Conservation (phyloP, 1,284 basidiomycete genomes). For the Ceratobasidium sp. region DNA sequence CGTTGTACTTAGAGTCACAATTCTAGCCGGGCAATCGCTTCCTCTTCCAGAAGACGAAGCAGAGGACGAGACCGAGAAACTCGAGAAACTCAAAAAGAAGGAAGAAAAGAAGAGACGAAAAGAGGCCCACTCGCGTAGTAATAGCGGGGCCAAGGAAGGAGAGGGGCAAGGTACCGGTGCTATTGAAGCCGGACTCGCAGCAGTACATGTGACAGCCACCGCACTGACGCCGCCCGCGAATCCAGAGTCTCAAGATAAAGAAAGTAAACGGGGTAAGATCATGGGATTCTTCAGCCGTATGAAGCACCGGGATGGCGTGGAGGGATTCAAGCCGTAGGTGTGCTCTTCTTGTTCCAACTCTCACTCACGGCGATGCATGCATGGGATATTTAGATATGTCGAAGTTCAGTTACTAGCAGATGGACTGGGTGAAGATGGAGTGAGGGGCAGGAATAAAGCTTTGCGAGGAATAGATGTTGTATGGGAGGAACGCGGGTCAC, state of each 20-base stretch:
- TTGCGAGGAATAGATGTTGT: constrained; percentile 24
- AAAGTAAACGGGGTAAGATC: constrained; percentile 12
- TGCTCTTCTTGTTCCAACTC: not conserved
- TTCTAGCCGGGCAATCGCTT: constrained; percentile 22
- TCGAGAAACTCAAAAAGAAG: constrained; percentile 9
- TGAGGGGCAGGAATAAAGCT: constrained; percentile 20
- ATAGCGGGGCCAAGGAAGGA: constrained; percentile 1
- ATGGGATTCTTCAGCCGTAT: constrained; percentile 26
- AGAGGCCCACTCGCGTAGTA: constrained; percentile 17
- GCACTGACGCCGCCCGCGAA: not conserved
- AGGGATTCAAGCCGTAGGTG: constrained; percentile 34
- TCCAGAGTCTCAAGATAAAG: not conserved
- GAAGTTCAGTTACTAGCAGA: constrained; percentile 25
- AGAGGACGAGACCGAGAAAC: constrained; percentile 13
- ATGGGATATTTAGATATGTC: constrained; percentile 4
- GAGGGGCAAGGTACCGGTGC: not conserved
- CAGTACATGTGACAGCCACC: not conserved
- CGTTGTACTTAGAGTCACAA: constrained; percentile 15
- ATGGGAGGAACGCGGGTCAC: constrained; percentile 17
- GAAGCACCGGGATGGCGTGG: constrained; percentile 22
- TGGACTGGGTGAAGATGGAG: constrained; percentile 19
- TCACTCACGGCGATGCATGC: not conserved
- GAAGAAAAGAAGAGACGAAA: constrained; percentile 20
- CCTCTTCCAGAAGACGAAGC: constrained; percentile 34
- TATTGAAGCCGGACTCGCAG: constrained; percentile 8